phyloP scores from a whole-genome alignment of 768 basidiomycete genomes.

The Fibroporia radiculosa region DNA sequence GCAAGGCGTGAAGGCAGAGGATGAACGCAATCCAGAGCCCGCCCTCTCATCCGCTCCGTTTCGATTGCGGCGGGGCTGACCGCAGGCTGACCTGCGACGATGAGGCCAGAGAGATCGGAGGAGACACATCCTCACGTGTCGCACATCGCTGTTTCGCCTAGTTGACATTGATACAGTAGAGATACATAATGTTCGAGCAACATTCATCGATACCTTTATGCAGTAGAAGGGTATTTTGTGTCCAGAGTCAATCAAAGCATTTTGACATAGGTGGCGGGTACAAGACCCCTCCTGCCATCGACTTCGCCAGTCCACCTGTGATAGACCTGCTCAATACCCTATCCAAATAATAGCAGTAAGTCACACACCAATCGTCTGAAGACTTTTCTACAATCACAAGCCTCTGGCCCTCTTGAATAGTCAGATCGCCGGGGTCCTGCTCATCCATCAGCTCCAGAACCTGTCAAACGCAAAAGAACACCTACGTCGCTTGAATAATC shows the following conservation, averaged over 20 bases:
- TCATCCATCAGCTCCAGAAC: slow-evolving; percentile 2
- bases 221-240: too few relatives aligned
- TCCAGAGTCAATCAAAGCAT: too few relatives aligned
- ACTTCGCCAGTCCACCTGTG: slow-evolving; percentile 24
- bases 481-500: slow-evolving; percentile 61
- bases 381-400: slow-evolving; percentile 59
- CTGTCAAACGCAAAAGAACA: not conserved
- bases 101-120: not conserved
- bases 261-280: slow-evolving; percentile 24
- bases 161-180: not conserved
- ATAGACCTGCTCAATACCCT: not conserved
- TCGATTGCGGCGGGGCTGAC: not conserved
- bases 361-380: slow-evolving; percentile 67
- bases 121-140: not conserved
- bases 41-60: not conserved
- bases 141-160: not conserved
- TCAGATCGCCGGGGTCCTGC: slow-evolving; percentile 66
- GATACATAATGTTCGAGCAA: not conserved
- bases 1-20: not conserved
- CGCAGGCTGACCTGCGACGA: not conserved
- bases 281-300: slow-evolving; percentile 19
- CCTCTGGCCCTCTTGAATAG: slow-evolving; percentile 45
- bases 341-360: not conserved
- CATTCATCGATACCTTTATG: not conserved
- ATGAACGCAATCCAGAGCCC: not conserved